phyloP scores from a whole-genome alignment of 345 rosid species.

The Abelmoschus esculentus region DNA sequence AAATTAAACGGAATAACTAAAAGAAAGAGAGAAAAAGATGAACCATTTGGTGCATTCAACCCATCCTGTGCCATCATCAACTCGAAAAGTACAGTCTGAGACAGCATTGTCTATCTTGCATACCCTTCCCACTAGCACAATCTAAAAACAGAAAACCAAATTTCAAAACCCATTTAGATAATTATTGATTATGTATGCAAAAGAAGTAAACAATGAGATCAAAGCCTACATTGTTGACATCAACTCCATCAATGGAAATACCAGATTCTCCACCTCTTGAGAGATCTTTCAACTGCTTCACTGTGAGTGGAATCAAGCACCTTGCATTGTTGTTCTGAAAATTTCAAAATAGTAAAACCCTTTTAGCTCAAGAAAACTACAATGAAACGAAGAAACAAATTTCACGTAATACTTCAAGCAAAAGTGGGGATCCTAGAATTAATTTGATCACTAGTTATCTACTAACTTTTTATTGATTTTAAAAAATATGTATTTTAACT shows the following conservation, averaged over 20 bases:
- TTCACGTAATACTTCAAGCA: neutral
- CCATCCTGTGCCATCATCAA: slow-evolving; percentile 84
- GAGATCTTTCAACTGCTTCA: slow-evolving; percentile 51
- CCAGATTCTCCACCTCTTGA: slow-evolving; percentile 42
- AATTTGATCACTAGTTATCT: neutral
- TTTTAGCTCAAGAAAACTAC: neutral
- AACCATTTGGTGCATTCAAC: slow-evolving; percentile 83
- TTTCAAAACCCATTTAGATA: neutral
- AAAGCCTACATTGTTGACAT: slow-evolving; percentile 44
- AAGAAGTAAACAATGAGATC: neutral
- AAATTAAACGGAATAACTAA: no score
- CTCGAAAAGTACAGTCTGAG: slow-evolving; percentile 52
- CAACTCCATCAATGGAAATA: slow-evolving; percentile 43
- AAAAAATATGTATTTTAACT: neutral
- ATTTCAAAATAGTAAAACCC: neutral
- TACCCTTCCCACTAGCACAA: slow-evolving; percentile 58
- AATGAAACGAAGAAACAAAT: neutral
- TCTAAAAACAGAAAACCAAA: slow-evolving; percentile 25
- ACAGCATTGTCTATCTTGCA: slow-evolving; percentile 65
- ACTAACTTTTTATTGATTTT: neutral
- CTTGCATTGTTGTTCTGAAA: slow-evolving; percentile 50
- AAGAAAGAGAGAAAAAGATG: slow-evolving; percentile 1
- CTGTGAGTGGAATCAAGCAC: slow-evolving; percentile 56
- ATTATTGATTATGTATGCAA: neutral
- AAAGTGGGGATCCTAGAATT: neutral